phyloP scores from a whole-genome alignment of 169 alveolate species.

The Plasmodium relictum region DNA sequence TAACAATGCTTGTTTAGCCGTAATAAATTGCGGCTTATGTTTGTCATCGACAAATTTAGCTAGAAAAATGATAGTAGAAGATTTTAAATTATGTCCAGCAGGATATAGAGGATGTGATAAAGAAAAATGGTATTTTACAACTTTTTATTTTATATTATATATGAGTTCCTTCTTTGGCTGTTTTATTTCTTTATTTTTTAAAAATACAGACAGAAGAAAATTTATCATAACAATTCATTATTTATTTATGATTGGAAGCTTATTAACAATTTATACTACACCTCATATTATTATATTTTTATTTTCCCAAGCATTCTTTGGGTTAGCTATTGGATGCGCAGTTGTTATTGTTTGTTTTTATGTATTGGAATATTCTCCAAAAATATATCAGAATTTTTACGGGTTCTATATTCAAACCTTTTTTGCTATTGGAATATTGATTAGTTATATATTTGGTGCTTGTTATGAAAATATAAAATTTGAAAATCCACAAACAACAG shows the following conservation, averaged over 20 bases:
- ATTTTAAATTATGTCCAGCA: conserved; percentile 34
- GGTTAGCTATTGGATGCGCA: conserved; percentile 66
- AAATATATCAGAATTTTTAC: conserved; percentile 42
- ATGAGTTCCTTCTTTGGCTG: conserved; percentile 69
- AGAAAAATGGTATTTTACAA: conserved; percentile 50
- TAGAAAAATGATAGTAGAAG: conserved; percentile 24
- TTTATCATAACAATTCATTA: conserved; percentile 15
- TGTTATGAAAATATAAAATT: conserved; percentile 20
- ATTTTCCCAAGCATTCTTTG: conserved; percentile 68
- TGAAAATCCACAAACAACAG: neutral
- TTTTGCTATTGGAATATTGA: conserved; percentile 57
- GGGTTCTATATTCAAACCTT: conserved; percentile 54
- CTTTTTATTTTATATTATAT: conserved; percentile 34
- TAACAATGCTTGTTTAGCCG: conserved; percentile 49
- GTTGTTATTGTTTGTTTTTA: conserved; percentile 58
- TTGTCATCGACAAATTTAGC: conserved; percentile 47
- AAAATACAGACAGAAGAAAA: conserved; percentile 44
- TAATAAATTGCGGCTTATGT: conserved; percentile 52
- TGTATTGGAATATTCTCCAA: conserved; percentile 54
- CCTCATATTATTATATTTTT: conserved; percentile 57
- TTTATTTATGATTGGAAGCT: conserved; percentile 50
- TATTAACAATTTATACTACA: conserved; percentile 29
- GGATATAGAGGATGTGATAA: conserved; percentile 35
- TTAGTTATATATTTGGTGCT: conserved; percentile 65
- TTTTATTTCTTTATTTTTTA: conserved; percentile 33